phyloP scores from a whole-genome alignment of 2,329 filamentous ascomycete genomes.

The Aspergillus floridensis region DNA sequence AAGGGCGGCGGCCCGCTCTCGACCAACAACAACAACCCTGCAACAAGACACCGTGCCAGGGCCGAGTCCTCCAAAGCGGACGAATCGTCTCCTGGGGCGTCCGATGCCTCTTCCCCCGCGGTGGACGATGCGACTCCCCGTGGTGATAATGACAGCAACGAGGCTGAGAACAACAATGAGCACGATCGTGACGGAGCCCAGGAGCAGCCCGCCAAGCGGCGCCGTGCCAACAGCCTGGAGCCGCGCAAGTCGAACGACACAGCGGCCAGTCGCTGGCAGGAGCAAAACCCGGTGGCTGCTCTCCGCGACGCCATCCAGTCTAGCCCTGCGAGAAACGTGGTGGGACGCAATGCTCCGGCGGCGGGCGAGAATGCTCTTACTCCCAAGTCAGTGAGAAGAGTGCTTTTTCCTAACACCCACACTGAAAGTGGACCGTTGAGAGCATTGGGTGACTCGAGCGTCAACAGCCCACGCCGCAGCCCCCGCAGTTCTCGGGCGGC shows the following conservation, averaged over 20 bases:
- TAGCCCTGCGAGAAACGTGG: conserved; percentile 55
- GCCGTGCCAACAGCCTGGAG: conserved; percentile 50
- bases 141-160: conserved; percentile 28
- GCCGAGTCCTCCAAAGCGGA: conserved; percentile 28
- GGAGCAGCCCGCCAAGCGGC: conserved; percentile 38
- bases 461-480: conserved; percentile 51
- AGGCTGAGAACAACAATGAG: conserved; percentile 21
- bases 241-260: conserved; percentile 37
- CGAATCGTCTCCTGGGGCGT: conserved; percentile 40
- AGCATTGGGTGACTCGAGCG: conserved; percentile 33
- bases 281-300: conserved; percentile 44
- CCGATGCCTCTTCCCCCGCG: conserved; percentile 38
- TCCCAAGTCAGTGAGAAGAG: conserved; percentile 52
- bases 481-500: conserved; percentile 39
- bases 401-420: conserved; percentile 43
- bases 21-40: conserved; percentile 26
- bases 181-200: conserved; percentile 32
- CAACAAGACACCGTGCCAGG: conserved; percentile 33
- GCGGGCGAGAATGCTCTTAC: conserved; percentile 54
- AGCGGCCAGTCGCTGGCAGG: conserved; percentile 34
- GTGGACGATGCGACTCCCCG: conserved; percentile 38
- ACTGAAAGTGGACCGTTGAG: conserved; percentile 36
- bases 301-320: conserved; percentile 59
- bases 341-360: conserved; percentile 37
- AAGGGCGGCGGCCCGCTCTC: conserved; percentile 35